Percentiles rank a stretch among this genome's conserved stretches.
Conservation (phyloP, 1,284 basidiomycete genomes). For the Cystobasidium sp. region DNA sequence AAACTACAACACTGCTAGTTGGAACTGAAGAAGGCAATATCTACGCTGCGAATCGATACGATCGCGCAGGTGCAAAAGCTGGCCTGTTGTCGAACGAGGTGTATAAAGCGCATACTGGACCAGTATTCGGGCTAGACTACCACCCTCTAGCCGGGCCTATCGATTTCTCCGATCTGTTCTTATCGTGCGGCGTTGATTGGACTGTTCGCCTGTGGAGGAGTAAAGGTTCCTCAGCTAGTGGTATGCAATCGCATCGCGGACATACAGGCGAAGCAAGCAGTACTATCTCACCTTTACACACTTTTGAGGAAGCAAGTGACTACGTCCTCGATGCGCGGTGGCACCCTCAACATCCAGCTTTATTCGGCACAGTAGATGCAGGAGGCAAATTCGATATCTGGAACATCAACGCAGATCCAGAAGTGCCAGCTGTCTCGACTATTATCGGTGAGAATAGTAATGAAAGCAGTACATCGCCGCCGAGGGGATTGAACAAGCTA, state of each 20-base stretch:
- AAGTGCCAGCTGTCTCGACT: slow-evolving; percentile 83
- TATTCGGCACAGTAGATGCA: slow-evolving; percentile 93
- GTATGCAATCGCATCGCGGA: slow-evolving; percentile 6
- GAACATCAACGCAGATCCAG: slow-evolving; percentile 92
- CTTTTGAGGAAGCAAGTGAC: slow-evolving; percentile 94
- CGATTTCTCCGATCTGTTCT: slow-evolving; percentile 92
- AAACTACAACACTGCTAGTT: slow-evolving; percentile 93
- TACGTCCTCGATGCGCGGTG: slow-evolving; percentile 99
- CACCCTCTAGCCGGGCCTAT: slow-evolving; percentile 85
- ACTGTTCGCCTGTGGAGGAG: slow-evolving; percentile 88
- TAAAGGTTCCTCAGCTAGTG: slow-evolving; percentile 36
- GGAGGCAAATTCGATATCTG: slow-evolving; percentile 93
- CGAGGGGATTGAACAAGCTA: slow-evolving; percentile 89
- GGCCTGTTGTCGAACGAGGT: slow-evolving; percentile 88
- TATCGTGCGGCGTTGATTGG: slow-evolving; percentile 91
- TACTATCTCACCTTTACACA: slow-evolving; percentile 75
- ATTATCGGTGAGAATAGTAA: slow-evolving; percentile 48
- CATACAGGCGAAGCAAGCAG: slow-evolving; percentile 23
- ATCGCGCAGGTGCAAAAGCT: slow-evolving; percentile 93
- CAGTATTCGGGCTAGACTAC: slow-evolving; percentile 91
- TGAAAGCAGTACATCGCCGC: slow-evolving; percentile 63
- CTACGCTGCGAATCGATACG: slow-evolving; percentile 93
- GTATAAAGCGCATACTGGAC: slow-evolving; percentile 89
- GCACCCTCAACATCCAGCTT: slow-evolving; percentile 91
- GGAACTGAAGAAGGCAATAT: slow-evolving; percentile 97